Percentiles rank a stretch among this genome's conserved stretches.
phyloP scores from a whole-genome alignment of 768 basidiomycete species.

The Boletus reticulatus region DNA sequence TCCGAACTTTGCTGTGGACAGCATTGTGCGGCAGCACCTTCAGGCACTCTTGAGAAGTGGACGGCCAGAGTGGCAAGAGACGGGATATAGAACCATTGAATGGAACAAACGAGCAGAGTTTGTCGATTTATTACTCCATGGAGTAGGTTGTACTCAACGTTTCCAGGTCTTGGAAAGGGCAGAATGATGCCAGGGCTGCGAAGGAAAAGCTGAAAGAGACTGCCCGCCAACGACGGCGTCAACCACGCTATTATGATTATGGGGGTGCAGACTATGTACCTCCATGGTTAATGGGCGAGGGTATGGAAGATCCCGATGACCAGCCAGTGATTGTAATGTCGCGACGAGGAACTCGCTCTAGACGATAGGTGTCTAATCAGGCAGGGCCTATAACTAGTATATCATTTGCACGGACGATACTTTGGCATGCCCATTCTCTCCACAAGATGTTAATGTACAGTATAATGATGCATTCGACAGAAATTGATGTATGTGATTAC shows the following conservation, averaged over 20 bases:
- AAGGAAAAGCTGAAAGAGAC: slow-evolving; percentile 19
- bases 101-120: slow-evolving; percentile 58
- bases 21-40: slow-evolving; percentile 59
- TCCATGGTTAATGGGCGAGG: slow-evolving; percentile 5
- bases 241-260: slow-evolving; percentile 13
- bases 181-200: slow-evolving; percentile 8
- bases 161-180: slow-evolving; percentile 31
- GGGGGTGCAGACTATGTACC: slow-evolving; percentile 5
- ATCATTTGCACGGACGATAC: not conserved
- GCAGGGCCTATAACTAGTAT: not conserved
- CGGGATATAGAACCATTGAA: slow-evolving; percentile 46
- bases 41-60: slow-evolving; percentile 44
- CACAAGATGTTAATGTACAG: not conserved
- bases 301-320: not conserved
- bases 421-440: not conserved
- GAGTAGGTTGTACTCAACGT: not conserved
- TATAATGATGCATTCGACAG: not conserved
- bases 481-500: not conserved
- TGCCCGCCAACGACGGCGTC: slow-evolving; percentile 11
- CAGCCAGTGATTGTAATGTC: not conserved
- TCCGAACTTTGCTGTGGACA: slow-evolving; percentile 64
- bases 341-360: slow-evolving; percentile 19
- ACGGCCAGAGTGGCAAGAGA: slow-evolving; percentile 49
- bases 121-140: not conserved
- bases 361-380: slow-evolving; percentile 8